These are phyloP conservation scores for Microbotryum saponariae DNA, from an alignment of 1,284 basidiomycete species.

Conservation along the genomic window DNA sequence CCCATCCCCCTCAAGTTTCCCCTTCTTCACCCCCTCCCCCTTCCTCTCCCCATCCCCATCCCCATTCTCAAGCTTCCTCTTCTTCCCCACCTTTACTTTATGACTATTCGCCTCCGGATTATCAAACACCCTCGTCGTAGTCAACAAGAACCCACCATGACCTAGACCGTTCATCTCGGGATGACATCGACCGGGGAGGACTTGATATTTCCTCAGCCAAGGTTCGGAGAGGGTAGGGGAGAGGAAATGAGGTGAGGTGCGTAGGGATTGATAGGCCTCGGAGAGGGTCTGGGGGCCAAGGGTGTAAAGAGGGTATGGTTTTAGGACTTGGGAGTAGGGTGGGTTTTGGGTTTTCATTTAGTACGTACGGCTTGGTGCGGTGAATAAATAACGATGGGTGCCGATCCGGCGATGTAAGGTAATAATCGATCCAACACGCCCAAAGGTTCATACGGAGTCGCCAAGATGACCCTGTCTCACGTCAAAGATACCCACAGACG, in stretches of 20 bases:
- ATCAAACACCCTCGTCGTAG: conserved; percentile 39
- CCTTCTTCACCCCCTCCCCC: background rate
- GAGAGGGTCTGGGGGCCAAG: conserved; percentile 50
- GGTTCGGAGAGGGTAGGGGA: conserved; percentile 76
- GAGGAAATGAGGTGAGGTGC: conserved; percentile 60
- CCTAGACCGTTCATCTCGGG: conserved; percentile 88
- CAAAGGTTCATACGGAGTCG: conserved; percentile 76
- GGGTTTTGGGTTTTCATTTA: too few relatives aligned
- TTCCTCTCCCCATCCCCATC: background rate
- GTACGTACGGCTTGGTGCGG: conserved; percentile 13
- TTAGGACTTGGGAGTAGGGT: background rate
- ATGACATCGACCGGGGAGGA: conserved; percentile 89
- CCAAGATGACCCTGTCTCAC: conserved; percentile 60
- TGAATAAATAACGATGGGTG: conserved; percentile 61
- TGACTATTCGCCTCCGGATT: conserved; percentile 24
- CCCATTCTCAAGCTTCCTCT: background rate
- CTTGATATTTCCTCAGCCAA: conserved; percentile 87
- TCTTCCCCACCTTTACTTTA: background rate
- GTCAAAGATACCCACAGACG: background rate
- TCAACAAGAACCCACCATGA: conserved; percentile 79
- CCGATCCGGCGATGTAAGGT: conserved; percentile 74
- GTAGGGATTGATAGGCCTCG: conserved; percentile 65
- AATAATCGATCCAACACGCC: conserved; percentile 69
- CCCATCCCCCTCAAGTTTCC: background rate
- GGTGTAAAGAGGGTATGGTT: background rate